Base-by-base conservation (phyloP, 2,329 filamentous ascomycete genomes). In the Fusarium miscanthi region DNA sequence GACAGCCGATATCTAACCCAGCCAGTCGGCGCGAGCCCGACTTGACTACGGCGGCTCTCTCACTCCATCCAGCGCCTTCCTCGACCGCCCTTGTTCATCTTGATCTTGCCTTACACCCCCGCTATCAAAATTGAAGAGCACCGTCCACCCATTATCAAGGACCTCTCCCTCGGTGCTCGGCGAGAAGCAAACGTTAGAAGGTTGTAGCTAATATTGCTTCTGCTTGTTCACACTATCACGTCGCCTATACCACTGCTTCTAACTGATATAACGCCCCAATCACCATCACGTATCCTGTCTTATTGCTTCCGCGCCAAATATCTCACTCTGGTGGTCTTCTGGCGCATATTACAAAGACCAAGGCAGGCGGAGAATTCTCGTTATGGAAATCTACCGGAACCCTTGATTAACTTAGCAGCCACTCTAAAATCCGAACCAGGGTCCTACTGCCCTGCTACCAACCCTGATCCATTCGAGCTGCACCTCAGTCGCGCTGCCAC, bases 401-500 rank as follows among this genome's bases (percentile, higher is more conserved):
- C 78, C 80, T 81, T 81, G 80, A 79, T 81, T 81, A 40, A 69
- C 51, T 69, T 57, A 81, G 78, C 78, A 79, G 78, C 79, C 80
- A 80, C 80, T 79, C 79, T 78, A 78, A 78, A 80, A 79, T 77
- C 77, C 67, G 74, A 79, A 76, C 79, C 77, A 77, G 77, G 81
- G 80, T 78, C 76, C 74, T 72, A 73, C 77, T 75, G 76, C 78
- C 80, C 80, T 80, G 81, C 80, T 78, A 73, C 73, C 80, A 81
- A 81, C 80, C 80, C 81, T 82, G 81, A 78, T 80, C 70, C 69
- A 83, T 80, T 82, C 82, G 81, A 80, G 78, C 80, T 80, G 81
- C 82, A 82, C 84, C 82, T 82, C 82, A 82, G 82, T 73, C 74
- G 69, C 70, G 82, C 81, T 79, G 79, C 79, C 80, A 79, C 80